phyloP scores from a whole-genome alignment of 345 rosid species.

The Brassica incana region DNA sequence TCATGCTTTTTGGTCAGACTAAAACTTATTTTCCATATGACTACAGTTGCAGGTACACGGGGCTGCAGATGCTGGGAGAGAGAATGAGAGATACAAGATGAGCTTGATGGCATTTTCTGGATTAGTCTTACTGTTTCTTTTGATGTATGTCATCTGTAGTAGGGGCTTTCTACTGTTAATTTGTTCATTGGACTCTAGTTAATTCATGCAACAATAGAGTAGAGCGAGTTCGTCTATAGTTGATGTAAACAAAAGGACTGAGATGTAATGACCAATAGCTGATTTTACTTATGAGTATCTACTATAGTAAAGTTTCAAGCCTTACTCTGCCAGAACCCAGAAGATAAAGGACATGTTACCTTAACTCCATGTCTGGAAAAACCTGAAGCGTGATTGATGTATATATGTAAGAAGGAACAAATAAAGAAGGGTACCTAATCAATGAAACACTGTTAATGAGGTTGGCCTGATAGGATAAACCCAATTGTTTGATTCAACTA shows the following conservation, averaged over 20 bases:
- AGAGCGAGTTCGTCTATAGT: background rate
- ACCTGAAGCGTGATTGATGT: slow-evolving; percentile 49
- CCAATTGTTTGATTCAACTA: slow-evolving; percentile 82
- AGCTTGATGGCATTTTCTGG: background rate
- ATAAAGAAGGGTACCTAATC: background rate
- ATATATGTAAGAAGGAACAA: background rate
- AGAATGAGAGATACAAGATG: slow-evolving; percentile 24
- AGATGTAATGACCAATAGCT: no score
- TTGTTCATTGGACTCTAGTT: background rate
- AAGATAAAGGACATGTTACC: no score
- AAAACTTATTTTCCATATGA: background rate
- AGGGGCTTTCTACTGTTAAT: slow-evolving; percentile 17
- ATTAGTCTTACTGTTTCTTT: slow-evolving; percentile 17
- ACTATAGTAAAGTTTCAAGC: no score
- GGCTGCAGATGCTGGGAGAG: slow-evolving; percentile 53
- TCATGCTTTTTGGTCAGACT: background rate
- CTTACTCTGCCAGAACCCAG: no score
- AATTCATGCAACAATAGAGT: no score
- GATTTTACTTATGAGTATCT: no score
- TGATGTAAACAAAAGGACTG: no score
- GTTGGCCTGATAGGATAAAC: slow-evolving; percentile 82
- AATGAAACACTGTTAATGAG: no score
- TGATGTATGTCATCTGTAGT: slow-evolving; percentile 12
- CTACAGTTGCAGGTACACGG: slow-evolving; percentile 52
- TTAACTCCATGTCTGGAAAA: slow-evolving; percentile 43